Percentiles rank a stretch among this genome's conserved stretches.
Conservation (phyloP, 164 flowering plant genomes). For the Annona cherimola region DNA sequence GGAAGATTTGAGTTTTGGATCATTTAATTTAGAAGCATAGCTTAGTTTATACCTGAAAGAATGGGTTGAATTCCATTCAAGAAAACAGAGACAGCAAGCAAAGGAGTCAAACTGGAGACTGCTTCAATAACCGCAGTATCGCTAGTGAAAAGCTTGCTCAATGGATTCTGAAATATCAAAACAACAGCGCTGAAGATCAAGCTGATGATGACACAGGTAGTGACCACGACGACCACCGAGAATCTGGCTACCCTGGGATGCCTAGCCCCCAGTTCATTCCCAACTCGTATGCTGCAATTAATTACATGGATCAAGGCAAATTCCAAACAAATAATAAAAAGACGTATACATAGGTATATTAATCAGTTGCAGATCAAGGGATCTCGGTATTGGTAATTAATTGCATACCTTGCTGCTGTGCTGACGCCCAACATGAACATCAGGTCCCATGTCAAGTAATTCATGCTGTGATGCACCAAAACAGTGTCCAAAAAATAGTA, state of each 20-base stretch:
- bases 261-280: constrained; percentile 74
- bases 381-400: not conserved
- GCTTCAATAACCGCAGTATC: constrained; percentile 41
- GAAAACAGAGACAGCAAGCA: constrained; percentile 60
- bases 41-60: constrained; percentile 42
- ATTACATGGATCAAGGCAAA: not conserved
- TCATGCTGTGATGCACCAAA: constrained; percentile 41
- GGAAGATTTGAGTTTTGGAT: no score
- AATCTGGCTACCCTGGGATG: constrained; percentile 55
- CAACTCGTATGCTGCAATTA: constrained; percentile 54
- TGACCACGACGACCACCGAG: constrained; percentile 55
- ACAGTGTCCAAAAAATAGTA: constrained; percentile 1
- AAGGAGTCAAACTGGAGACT: constrained; percentile 46
- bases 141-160: constrained; percentile 51
- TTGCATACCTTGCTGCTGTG: constrained; percentile 55
- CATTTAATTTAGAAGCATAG: no score
- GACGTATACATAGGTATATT: not conserved
- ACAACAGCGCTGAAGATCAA: constrained; percentile 41
- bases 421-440: constrained; percentile 61
- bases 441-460: constrained; percentile 67
- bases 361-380: not conserved
- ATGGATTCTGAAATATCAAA: constrained; percentile 29
- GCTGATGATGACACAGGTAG: constrained; percentile 48
- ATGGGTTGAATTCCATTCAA: constrained; percentile 74
- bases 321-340: not conserved